phyloP scores from a whole-genome alignment of 2,329 filamentous ascomycete species.

The Venturiaceae sp. region DNA sequence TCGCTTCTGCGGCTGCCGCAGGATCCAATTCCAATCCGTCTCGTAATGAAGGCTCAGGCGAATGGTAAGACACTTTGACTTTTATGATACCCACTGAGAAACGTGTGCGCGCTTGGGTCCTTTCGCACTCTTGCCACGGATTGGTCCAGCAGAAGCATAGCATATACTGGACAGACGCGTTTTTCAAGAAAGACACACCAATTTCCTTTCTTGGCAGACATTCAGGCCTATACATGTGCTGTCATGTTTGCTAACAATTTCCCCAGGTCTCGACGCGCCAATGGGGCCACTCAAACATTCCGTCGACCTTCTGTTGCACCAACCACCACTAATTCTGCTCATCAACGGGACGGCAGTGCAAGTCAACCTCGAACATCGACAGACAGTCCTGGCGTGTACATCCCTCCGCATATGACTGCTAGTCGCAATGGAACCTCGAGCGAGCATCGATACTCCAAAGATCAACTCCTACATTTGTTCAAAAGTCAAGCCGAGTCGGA shows the following conservation, averaged over 20 bases:
- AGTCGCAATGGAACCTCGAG: constrained; percentile 45
- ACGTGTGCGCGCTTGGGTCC: background rate
- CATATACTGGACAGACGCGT: background rate
- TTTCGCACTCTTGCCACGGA: background rate
- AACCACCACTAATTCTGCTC: constrained; percentile 23
- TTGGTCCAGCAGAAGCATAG: background rate
- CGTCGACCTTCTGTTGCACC: constrained; percentile 50
- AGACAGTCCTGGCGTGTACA: constrained; percentile 41
- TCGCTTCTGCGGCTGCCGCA: constrained; percentile 38
- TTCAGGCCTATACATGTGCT: background rate
- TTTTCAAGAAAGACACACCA: background rate
- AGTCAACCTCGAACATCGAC: constrained; percentile 21
- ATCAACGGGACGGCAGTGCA: constrained; percentile 18
- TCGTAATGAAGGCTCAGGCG: constrained; percentile 32
- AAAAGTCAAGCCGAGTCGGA: constrained; percentile 46
- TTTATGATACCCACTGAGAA: background rate
- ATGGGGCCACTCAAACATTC: constrained; percentile 59
- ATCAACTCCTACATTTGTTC: constrained; percentile 69
- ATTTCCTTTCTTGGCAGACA: background rate
- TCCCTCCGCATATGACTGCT: constrained; percentile 50
- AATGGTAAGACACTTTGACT: constrained; percentile 31
- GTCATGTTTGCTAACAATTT: constrained; percentile 12
- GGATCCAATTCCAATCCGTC: constrained; percentile 30
- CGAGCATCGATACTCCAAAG: constrained; percentile 62
- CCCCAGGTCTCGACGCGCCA: constrained; percentile 51